A percentile compares a stretch with the other conserved stretches of the same genome.
Evolutionary conservation across 805 yeast genomes (phyloP).

Genomic region (Zygoascus tannicola): DNA sequence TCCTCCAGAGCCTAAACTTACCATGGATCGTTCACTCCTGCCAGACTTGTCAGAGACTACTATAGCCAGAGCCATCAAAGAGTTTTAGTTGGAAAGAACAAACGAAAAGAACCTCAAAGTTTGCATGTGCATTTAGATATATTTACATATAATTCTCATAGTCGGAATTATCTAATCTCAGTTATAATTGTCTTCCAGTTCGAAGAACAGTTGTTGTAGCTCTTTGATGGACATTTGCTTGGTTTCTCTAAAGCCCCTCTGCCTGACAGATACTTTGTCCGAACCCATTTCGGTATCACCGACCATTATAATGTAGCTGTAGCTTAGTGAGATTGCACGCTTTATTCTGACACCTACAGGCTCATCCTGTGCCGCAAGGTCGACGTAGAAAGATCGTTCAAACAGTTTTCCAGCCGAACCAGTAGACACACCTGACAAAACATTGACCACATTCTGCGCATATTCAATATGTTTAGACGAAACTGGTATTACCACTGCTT

Average conservation of each 20-base stretch:
- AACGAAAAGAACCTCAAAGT: too few relatives aligned
- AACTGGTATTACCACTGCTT: slow-evolving; percentile 76
- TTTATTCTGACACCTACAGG: slow-evolving; percentile 75
- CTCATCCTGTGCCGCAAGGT: slow-evolving; percentile 63
- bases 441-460: slow-evolving; percentile 40
- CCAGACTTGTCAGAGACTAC: slow-evolving; percentile 16
- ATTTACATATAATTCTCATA: slow-evolving; percentile 1
- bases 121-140: slow-evolving; percentile 2
- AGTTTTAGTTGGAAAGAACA: too few relatives aligned
- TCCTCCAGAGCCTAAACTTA: slow-evolving; percentile 23
- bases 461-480: slow-evolving; percentile 50
- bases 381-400: slow-evolving; percentile 58
- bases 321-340: slow-evolving; percentile 66
- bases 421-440: slow-evolving; percentile 31
- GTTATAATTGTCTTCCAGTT: slow-evolving; percentile 42
- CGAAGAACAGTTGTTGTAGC: slow-evolving; percentile 43
- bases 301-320: slow-evolving; percentile 69
- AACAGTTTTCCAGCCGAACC: slow-evolving; percentile 45
- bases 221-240: slow-evolving; percentile 40
- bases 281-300: slow-evolving; percentile 74
- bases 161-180: slow-evolving; percentile 14
- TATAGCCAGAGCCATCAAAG: slow-evolving; percentile 11
- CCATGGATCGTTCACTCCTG: slow-evolving; percentile 9
- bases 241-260: slow-evolving; percentile 39
- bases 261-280: slow-evolving; percentile 54